A percentile compares a stretch with the other conserved stretches of the same genome.
These are phyloP conservation scores for Calonectria pauciramosa DNA, from an alignment of 2,329 filamentous ascomycete genomes.

Conservation along the genomic window DNA sequence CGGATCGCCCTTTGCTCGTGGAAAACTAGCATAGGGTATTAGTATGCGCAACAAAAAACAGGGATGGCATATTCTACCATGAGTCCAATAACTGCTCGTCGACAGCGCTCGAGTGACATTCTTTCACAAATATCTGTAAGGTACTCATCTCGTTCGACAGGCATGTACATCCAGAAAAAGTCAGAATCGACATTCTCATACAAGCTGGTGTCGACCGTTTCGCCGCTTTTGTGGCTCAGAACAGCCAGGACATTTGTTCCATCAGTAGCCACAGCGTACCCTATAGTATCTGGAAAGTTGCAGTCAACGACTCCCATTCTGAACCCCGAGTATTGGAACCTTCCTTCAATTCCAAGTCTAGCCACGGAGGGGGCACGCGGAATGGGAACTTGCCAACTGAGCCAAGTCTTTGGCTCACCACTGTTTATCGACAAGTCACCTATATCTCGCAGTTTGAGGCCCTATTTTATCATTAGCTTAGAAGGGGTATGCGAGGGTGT, in stretches of 20 bases:
- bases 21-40: background rate
- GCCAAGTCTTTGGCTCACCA: background rate
- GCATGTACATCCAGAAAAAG: slow-evolving; percentile 11
- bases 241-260: background rate
- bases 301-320: background rate
- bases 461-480: background rate
- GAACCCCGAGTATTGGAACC: background rate
- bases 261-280: background rate
- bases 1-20: background rate
- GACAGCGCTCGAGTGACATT: too few species aligned
- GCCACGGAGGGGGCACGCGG: background rate
- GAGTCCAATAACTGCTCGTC: background rate
- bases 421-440: background rate
- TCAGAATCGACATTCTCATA: background rate
- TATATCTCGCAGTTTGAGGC: background rate
- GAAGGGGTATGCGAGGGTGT: background rate
- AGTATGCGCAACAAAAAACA: background rate
- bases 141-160: background rate
- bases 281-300: background rate
- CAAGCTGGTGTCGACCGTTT: background rate
- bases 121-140: background rate
- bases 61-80: background rate
- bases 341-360: background rate
- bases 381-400: background rate
- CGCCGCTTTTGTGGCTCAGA: background rate